These are phyloP conservation scores for Alternaria consortialis DNA, from an alignment of 2,329 filamentous ascomycete genomes.

Conservation along the genomic window DNA sequence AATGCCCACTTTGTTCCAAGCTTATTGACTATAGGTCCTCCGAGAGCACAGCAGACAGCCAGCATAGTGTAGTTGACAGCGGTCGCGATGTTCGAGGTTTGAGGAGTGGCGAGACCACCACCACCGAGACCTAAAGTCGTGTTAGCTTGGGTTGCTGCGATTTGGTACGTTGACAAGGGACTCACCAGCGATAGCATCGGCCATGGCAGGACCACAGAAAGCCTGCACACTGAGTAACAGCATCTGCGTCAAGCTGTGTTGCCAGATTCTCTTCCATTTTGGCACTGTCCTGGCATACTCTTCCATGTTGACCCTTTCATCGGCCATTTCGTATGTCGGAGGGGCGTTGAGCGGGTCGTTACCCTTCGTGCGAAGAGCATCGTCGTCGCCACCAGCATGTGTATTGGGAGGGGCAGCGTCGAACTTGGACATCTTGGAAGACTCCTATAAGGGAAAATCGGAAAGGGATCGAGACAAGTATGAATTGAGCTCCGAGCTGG, in stretches of 20 bases:
- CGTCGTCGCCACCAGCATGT: slow-evolving; percentile 41
- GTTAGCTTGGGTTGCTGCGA: not conserved
- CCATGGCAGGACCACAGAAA: slow-evolving; percentile 49
- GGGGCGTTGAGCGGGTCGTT: slow-evolving; percentile 34
- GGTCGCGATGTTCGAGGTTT: slow-evolving; percentile 55
- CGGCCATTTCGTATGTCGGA: slow-evolving; percentile 24
- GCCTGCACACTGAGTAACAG: slow-evolving; percentile 58
- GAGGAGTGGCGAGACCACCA: slow-evolving; percentile 57
- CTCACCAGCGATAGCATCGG: slow-evolving; percentile 42
- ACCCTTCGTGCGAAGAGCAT: slow-evolving; percentile 41
- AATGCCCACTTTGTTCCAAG: slow-evolving; percentile 59
- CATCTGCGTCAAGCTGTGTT: slow-evolving; percentile 61
- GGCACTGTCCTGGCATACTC: slow-evolving; percentile 45
- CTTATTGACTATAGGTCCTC: slow-evolving; percentile 59
- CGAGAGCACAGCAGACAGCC: slow-evolving; percentile 51
- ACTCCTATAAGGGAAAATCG: not conserved
- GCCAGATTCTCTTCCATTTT: slow-evolving; percentile 57
- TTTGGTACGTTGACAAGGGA: not conserved
- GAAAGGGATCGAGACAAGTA: not conserved
- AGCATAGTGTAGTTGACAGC: slow-evolving; percentile 42
- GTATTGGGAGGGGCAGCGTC: slow-evolving; percentile 47
- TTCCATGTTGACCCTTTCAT: slow-evolving; percentile 51
- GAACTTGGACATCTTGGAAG: slow-evolving; percentile 38
- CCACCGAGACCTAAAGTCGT: slow-evolving; percentile 40
- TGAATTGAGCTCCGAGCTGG: slow-evolving; percentile 14